A percentile compares a stretch with the other conserved stretches of the same genome.
These are phyloP conservation scores for Plenodomus tracheiphilus DNA, from an alignment of 2,329 filamentous ascomycete genomes.

Conservation along the genomic window DNA sequence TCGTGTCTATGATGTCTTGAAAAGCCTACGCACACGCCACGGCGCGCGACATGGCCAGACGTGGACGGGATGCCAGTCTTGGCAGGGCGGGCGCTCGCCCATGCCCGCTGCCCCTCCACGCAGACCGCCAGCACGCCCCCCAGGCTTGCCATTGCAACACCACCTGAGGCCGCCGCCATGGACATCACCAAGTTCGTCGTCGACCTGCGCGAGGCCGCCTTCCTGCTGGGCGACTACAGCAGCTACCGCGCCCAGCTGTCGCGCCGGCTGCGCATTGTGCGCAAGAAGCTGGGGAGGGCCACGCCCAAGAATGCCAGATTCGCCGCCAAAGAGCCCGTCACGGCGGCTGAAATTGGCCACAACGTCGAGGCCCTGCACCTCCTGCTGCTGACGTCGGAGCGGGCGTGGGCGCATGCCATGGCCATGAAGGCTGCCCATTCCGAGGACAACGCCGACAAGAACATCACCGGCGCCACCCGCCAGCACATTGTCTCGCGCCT, in stretches of 20 bases:
- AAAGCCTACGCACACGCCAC: too few species aligned
- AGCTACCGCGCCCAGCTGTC: conserved; percentile 80
- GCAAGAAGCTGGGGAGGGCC: conserved; percentile 81
- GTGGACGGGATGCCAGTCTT: too few species aligned
- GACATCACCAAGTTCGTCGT: conserved; percentile 87
- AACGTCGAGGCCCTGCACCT: conserved; percentile 68
- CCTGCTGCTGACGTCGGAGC: conserved; percentile 83
- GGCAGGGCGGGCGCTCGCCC: conserved; percentile 7
- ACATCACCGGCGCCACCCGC: conserved; percentile 76
- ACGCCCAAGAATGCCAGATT: conserved; percentile 89
- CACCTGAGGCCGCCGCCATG: conserved; percentile 57
- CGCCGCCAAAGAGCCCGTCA: conserved; percentile 69
- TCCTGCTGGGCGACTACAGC: conserved; percentile 86
- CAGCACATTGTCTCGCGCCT: conserved; percentile 88
- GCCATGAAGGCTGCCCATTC: conserved; percentile 84
- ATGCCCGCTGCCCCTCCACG: conserved; percentile 15
- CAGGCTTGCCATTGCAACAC: conserved; percentile 14
- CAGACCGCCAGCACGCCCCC: conserved; percentile 23
- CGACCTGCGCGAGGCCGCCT: conserved; percentile 76
- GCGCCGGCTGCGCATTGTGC: conserved; percentile 78
- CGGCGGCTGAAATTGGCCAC: conserved; percentile 71
- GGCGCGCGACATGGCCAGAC: too few species aligned
- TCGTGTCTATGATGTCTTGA: conserved; percentile 14
- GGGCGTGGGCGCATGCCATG: conserved; percentile 96
- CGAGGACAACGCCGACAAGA: conserved; percentile 71